Conservation (phyloP, 139 green algal genomes). For the Protoeuglena noctilucae region DNA sequence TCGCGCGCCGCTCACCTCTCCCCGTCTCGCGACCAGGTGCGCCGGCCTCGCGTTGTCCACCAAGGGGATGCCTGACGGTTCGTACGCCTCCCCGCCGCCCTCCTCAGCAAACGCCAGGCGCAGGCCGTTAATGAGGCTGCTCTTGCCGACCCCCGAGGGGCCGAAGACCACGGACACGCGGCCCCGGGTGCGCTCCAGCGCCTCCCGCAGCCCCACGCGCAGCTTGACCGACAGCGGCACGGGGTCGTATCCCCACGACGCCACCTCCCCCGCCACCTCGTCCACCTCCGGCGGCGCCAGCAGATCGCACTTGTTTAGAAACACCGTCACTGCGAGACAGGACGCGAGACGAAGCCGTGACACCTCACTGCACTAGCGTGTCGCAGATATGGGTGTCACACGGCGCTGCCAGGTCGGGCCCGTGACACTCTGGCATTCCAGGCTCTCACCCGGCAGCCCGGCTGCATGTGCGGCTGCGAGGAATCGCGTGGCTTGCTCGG, state of each 20-base stretch:
- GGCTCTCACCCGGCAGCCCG: too few species aligned
- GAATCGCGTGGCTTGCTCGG: constrained; percentile 33
- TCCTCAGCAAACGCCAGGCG: neutral
- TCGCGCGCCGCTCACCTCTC: neutral
- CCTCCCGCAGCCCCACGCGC: constrained; percentile 34
- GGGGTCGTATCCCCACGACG: constrained; percentile 55
- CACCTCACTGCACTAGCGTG: too few species aligned
- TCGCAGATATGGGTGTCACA: too few species aligned
- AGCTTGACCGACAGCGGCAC: constrained; percentile 47
- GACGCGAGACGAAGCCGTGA: too few species aligned
- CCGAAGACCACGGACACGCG: constrained; percentile 64
- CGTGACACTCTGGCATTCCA: too few species aligned
- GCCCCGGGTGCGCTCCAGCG: constrained; percentile 27
- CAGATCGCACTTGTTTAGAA: constrained; percentile 89
- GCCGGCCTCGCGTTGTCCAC: neutral
- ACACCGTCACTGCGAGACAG: constrained; percentile 57
- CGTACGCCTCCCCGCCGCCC: neutral
- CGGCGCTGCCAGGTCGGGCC: too few species aligned
- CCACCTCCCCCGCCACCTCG: constrained; percentile 17
- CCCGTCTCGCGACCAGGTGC: neutral
- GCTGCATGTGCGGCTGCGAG: constrained; percentile 69
- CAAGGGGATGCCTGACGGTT: neutral
- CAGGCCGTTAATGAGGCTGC: constrained; percentile 73
- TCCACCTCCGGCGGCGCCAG: constrained; percentile 20
- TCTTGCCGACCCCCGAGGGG: constrained; percentile 85